Percentiles rank a stretch among this genome's conserved stretches.
Conservation (phyloP, 805 yeast species). For the Saccharomycopsis fibuligera region DNA sequence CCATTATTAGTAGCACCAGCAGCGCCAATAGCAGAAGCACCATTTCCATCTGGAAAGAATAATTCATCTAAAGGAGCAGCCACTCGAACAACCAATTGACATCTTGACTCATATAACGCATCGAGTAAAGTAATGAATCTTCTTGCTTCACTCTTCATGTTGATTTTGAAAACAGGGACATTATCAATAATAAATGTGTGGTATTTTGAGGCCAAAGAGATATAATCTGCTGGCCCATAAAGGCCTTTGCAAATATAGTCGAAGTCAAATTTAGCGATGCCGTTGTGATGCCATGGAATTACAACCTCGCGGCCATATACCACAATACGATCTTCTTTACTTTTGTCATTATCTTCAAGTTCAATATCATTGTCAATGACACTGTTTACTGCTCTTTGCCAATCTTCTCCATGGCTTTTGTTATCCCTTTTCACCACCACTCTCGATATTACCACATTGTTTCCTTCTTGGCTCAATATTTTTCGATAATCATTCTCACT, state of each 20-base stretch:
- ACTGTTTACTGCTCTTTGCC: constrained; percentile 32
- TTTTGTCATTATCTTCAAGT: no score
- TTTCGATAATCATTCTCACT: constrained; percentile 51
- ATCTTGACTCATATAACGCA: constrained; percentile 62
- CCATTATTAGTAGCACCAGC: no score
- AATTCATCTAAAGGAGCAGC: constrained; percentile 45
- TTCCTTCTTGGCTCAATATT: constrained; percentile 22
- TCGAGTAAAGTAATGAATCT: constrained; percentile 61
- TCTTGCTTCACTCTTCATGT: constrained; percentile 61
- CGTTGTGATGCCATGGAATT: constrained; percentile 39
- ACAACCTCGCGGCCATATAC: constrained; percentile 52
- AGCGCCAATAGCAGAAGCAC: constrained; percentile 23
- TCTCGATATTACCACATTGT: constrained; percentile 26
- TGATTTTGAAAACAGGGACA: constrained; percentile 52
- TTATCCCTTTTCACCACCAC: constrained; percentile 30
- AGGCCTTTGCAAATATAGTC: constrained; percentile 48
- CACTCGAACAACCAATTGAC: constrained; percentile 48
- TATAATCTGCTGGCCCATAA: constrained; percentile 63
- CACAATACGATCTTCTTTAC: constrained; percentile 27
- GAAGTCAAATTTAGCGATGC: constrained; percentile 45
- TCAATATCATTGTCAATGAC: constrained; percentile 16
- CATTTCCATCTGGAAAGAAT: constrained; percentile 58
- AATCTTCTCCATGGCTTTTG: constrained; percentile 26
- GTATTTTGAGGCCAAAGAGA: constrained; percentile 55
- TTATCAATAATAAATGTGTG: constrained; percentile 52